Evolutionary conservation across 768 basidiomycete genomes (phyloP).

Genomic region (Hericium alpestre): DNA sequence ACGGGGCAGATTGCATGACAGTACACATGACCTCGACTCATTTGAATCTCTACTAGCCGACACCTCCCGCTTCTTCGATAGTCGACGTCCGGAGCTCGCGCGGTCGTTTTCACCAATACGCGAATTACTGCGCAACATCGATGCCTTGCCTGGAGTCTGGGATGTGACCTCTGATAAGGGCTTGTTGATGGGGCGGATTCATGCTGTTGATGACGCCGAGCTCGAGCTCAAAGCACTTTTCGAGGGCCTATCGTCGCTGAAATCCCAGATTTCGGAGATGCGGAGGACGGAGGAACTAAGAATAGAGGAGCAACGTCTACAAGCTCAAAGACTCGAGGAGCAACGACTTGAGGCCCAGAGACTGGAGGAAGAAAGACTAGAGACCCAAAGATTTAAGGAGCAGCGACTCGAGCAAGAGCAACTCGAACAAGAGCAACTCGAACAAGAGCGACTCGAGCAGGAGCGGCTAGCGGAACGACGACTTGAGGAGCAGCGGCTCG

Average conservation of each 20-base stretch:
- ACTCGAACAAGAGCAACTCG: slow-evolving; percentile 15
- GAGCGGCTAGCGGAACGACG: slow-evolving; percentile 13
- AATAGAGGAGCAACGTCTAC: too few species aligned
- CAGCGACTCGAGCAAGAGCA: slow-evolving; percentile 6
- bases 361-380: slow-evolving; percentile 1
- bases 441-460: slow-evolving; percentile 14
- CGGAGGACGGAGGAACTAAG: slow-evolving; percentile 3
- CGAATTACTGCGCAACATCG: slow-evolving; percentile 45
- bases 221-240: slow-evolving; percentile 4
- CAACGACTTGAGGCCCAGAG: slow-evolving; percentile 2
- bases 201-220: slow-evolving; percentile 31
- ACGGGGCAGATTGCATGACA: slow-evolving; percentile 24
- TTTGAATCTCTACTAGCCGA: slow-evolving; percentile 28
- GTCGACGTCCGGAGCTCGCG: slow-evolving; percentile 28
- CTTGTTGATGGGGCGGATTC: slow-evolving; percentile 38
- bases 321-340: slow-evolving; percentile 3
- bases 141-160: slow-evolving; percentile 30
- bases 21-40: slow-evolving; percentile 21
- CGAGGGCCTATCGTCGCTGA: slow-evolving; percentile 2
- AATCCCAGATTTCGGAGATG: slow-evolving; percentile 1
- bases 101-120: slow-evolving; percentile 44
- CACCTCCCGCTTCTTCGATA: slow-evolving; percentile 25
- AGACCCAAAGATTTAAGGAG: slow-evolving; percentile 5
- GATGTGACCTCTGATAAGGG: slow-evolving; percentile 37
- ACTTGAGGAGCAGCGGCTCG: slow-evolving; percentile 9